Conservation (phyloP, 2,329 filamentous ascomycete genomes). For the Aspergillus eucalypticola region DNA sequence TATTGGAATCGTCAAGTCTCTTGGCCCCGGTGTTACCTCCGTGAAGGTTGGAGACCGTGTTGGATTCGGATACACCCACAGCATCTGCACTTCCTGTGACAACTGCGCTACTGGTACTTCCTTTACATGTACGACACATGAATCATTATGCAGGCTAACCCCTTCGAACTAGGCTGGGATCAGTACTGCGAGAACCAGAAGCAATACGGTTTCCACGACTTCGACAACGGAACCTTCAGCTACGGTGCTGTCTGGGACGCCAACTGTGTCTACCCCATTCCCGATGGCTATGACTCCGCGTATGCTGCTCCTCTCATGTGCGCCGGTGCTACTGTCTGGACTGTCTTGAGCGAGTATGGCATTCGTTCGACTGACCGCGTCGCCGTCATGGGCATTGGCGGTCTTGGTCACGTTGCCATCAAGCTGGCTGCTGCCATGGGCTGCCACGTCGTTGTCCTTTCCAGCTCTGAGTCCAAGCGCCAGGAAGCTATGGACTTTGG, state of each 20-base stretch:
- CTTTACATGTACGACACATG: too few species aligned
- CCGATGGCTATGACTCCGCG: neutral
- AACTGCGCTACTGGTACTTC: slow-evolving; percentile 28
- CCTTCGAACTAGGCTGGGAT: slow-evolving; percentile 16
- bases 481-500: slow-evolving; percentile 49
- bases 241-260: slow-evolving; percentile 33
- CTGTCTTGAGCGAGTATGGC: slow-evolving; percentile 11
- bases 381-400: slow-evolving; percentile 15
- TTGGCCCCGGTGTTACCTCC: slow-evolving; percentile 47
- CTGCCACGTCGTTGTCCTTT: slow-evolving; percentile 49
- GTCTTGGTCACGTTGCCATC: slow-evolving; percentile 17
- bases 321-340: slow-evolving; percentile 14
- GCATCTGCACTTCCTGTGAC: slow-evolving; percentile 32
- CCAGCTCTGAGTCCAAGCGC: slow-evolving; percentile 23
- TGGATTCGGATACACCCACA: slow-evolving; percentile 34
- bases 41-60: slow-evolving; percentile 47
- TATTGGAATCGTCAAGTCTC: slow-evolving; percentile 50
- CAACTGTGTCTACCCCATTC: slow-evolving; percentile 10
- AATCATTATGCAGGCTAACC: neutral
- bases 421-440: slow-evolving; percentile 68
- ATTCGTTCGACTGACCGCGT: slow-evolving; percentile 13
- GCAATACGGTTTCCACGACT: slow-evolving; percentile 29
- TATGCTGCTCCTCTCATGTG: slow-evolving; percentile 18
- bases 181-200: slow-evolving; percentile 27
- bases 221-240: slow-evolving; percentile 35